Percentiles rank a stretch among this genome's conserved stretches.
These are phyloP conservation scores for Oryza longistaminata DNA, from an alignment of 176 grass and related monocot species.

Conservation along the genomic window DNA sequence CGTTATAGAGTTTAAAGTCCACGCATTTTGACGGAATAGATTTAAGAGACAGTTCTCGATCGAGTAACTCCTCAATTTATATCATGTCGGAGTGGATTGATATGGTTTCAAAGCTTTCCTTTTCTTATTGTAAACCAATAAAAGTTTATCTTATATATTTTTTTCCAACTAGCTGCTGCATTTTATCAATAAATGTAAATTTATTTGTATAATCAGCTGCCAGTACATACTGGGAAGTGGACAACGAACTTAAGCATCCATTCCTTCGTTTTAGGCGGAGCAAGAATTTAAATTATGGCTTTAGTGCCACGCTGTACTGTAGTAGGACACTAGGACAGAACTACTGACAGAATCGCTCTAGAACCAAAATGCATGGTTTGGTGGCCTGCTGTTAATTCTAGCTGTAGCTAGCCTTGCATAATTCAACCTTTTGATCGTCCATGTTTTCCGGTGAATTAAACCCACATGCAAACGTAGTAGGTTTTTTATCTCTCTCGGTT, in stretches of 20 bases:
- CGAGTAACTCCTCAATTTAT: background rate
- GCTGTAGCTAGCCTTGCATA: background rate
- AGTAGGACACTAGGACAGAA: background rate
- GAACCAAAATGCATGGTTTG: background rate
- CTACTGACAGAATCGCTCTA: background rate
- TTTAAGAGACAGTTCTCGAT: background rate
- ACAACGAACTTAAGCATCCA: background rate
- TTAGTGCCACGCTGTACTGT: background rate
- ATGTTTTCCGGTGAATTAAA: too few relatives aligned
- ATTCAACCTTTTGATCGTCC: background rate
- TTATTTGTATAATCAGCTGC: background rate
- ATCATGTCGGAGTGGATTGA: background rate
- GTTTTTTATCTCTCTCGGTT: background rate
- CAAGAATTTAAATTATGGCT: background rate
- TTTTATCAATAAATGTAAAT: background rate
- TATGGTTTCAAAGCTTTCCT: too few relatives aligned
- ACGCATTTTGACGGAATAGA: background rate
- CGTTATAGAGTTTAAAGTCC: too few relatives aligned
- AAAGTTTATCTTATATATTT: background rate
- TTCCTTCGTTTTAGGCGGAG: background rate
- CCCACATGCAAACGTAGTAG: background rate
- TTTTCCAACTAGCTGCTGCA: background rate
- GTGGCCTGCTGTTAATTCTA: background rate
- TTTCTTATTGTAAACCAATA: background rate
- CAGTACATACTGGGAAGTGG: background rate